A percentile compares a stretch with the other conserved stretches of the same genome.
These are phyloP conservation scores for Aspergillus viridinutans DNA, from an alignment of 2,329 filamentous ascomycete genomes.

Conservation along the genomic window DNA sequence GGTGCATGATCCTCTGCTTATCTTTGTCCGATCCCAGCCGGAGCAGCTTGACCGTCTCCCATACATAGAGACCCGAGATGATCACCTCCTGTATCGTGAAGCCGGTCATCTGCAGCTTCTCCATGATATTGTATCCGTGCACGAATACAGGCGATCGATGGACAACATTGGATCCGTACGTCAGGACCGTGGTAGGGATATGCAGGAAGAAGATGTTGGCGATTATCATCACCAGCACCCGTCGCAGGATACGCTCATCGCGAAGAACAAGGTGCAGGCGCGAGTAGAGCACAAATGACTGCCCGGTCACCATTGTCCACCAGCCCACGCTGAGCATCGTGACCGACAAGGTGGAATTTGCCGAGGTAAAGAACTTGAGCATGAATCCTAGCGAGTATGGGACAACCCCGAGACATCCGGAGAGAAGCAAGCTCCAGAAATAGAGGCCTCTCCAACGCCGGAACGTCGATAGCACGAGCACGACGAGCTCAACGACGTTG, in stretches of 20 bases:
- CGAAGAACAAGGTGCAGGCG: conserved; percentile 57
- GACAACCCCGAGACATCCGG: conserved; percentile 33
- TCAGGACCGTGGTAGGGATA: conserved; percentile 51
- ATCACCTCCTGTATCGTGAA: conserved; percentile 46
- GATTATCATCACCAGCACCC: conserved; percentile 56
- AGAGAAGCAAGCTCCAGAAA: conserved; percentile 40
- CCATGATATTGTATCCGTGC: conserved; percentile 42
- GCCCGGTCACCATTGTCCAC: conserved; percentile 59
- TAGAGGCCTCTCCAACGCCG: conserved; percentile 38
- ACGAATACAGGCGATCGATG: conserved; percentile 26
- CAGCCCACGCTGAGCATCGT: conserved; percentile 52
- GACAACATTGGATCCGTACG: conserved; percentile 42
- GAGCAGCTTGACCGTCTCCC: conserved; percentile 49
- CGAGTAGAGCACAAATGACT: conserved; percentile 60
- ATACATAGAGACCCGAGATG: conserved; percentile 50
- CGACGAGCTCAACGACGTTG: conserved; percentile 46
- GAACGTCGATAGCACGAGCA: conserved; percentile 39
- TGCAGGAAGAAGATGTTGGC: conserved; percentile 52
- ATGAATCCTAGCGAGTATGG: conserved; percentile 42
- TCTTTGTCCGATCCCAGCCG: conserved; percentile 26
- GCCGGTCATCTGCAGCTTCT: conserved; percentile 43
- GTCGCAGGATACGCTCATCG: conserved; percentile 46
- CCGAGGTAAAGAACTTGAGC: conserved; percentile 36
- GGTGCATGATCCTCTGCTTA: conserved; percentile 37
- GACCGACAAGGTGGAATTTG: conserved; percentile 30